Base-by-base conservation (phyloP, 805 yeast genomes). In the Kuraishia capsulata region DNA sequence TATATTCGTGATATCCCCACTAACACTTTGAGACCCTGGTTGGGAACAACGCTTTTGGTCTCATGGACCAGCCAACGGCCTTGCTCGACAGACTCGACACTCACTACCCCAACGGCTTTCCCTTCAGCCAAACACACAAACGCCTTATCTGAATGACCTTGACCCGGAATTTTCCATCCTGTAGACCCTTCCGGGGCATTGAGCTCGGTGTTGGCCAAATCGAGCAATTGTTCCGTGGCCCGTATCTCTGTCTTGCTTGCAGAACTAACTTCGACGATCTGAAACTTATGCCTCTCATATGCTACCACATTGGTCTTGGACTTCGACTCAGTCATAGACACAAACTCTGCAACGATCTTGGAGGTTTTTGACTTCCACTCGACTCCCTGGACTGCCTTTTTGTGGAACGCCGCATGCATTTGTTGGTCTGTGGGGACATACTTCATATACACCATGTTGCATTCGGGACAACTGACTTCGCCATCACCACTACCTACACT, bases 41-140 rank as follows among this genome's bases (percentile, higher is more conserved):
- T 52, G 3, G 75, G 74, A 0, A 80, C 80, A 0, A 69, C 53
- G 30, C 54, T 46, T 3, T 76, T 78, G 3, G 73, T 66, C 3
- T 67, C 69, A 38, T 64, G 53, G 0, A 77, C 57, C 75, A 79
- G 73, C 89, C 89, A 81, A 28, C 69, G 55, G 0, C 81, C 73
- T 30, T 61, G 59, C 3, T 29, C 41, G 1, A 66, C 56, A 24
- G 64, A 57, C 36, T 78, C 84, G 1, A 77, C 65, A 2, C 78
- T 68, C 6, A 78, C 63, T 2, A 78, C 48, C 0, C 82, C 88
- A 2, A 81, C 64, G 0, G 78, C 78, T 30, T 64, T 53, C 10
- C 57, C 61, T 16, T 64, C 53, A 30, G 61, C 57, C 3, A 79
- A 53, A 37, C 69, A 70, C 3, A 79, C 58, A 47, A 71, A 80